Conservation (phyloP, 495 filamentous ascomycete species). For the Podospora conica region DNA sequence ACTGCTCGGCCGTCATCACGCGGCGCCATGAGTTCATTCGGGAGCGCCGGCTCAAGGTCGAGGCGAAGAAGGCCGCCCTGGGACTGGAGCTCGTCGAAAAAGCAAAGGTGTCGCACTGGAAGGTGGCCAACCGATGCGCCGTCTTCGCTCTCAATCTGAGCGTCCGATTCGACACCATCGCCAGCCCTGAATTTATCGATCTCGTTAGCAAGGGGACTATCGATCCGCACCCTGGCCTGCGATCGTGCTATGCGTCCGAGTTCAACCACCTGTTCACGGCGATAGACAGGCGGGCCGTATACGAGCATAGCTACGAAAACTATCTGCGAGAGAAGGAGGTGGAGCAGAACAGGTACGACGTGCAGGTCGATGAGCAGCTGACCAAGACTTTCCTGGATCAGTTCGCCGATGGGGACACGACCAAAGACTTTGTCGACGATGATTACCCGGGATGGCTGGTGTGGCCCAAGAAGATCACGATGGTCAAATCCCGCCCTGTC, state of each 20-base stretch:
- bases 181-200: slow-evolving; percentile 72
- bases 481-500: slow-evolving; percentile 61
- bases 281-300: slow-evolving; percentile 80
- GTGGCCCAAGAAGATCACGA: slow-evolving; percentile 81
- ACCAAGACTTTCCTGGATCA: slow-evolving; percentile 72
- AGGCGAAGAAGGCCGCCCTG: slow-evolving; percentile 73
- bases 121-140: slow-evolving; percentile 80
- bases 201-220: slow-evolving; percentile 79
- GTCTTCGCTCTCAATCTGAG: slow-evolving; percentile 85
- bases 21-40: slow-evolving; percentile 64
- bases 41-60: slow-evolving; percentile 65
- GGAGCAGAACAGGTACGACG: slow-evolving; percentile 65
- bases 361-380: slow-evolving; percentile 71
- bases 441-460: slow-evolving; percentile 97
- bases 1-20: slow-evolving; percentile 56
- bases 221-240: slow-evolving; percentile 81
- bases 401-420: slow-evolving; percentile 45
- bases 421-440: slow-evolving; percentile 82
- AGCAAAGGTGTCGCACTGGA: slow-evolving; percentile 83
- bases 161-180: slow-evolving; percentile 81
- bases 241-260: slow-evolving; percentile 71
- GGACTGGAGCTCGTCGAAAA: slow-evolving; percentile 74
- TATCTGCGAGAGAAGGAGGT: slow-evolving; percentile 72
- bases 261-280: slow-evolving; percentile 75
- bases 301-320: slow-evolving; percentile 75